Base-by-base conservation (phyloP, 1,284 basidiomycete species). In the Sporisorium exsertum region DNA sequence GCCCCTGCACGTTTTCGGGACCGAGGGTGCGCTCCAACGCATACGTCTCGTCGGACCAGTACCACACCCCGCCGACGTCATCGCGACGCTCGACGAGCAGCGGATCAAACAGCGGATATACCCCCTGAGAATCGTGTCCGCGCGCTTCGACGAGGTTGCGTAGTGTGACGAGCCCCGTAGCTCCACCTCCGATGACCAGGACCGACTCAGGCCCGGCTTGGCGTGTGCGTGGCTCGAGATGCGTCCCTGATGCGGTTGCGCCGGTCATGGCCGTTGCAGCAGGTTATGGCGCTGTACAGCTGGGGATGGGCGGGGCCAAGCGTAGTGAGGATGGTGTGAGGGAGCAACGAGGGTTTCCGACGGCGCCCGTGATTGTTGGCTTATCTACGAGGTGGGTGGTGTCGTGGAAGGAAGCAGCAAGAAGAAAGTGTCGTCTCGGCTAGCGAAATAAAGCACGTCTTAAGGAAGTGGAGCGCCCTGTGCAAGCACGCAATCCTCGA, bases 21-120 rank as follows among this genome's bases (percentile, higher is more conserved):
- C 61, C 64, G 22, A 77, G 45, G 12, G 27, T 46, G 9, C 68
- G 58, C 40, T 79, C 78, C 7, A 77, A 55, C 4, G 52, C 47
- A 42, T 75, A 73, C 8, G 73, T 77, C 16, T 52, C 29, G 43
- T 73, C 65, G 24, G 58, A 69, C 74, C 70, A 78, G 61, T 70
- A 75, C 81, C 81, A 83, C 1, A 83, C 81, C 4, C 81, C 80
- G n/a, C 81, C 81, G 7, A 83, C 58, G 27, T 79, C 65, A 12
- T 72, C 64, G 5, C 81, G 57, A 15, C 81, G 42, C 50, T 83
- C 81, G 16, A 77, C 67, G 13, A 83, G 77, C 13, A 58, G 15
- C 1, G 77, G 77, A 5, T 59, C 62, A 20, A 75, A 77, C 2
- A 64, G 58, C 20, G 72, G 65, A 13, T 65, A 66, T 18, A 13